Evolutionary conservation across 495 filamentous ascomycete genomes (phyloP).

Genomic region (Trichoderma orchidacearum): DNA sequence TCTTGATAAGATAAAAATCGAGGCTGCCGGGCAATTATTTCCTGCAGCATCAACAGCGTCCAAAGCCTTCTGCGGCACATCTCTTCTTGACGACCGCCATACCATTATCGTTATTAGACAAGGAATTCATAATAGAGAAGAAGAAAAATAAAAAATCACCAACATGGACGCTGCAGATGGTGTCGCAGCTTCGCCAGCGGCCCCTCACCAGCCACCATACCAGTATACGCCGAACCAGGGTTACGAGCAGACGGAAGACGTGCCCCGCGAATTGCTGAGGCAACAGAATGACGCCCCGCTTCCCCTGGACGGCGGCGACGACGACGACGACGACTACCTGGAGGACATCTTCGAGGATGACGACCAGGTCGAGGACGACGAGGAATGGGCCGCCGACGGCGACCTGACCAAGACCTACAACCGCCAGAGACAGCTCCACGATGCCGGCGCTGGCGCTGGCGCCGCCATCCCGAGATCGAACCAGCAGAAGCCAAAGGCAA

Average conservation of each 20-base stretch:
- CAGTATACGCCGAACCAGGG: conserved; percentile 13
- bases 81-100: too few species aligned
- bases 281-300: conserved; percentile 6
- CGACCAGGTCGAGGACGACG: conserved; percentile 44
- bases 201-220: conserved; percentile 15
- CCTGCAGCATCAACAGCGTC: not conserved
- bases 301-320: conserved; percentile 14
- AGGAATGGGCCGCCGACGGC: conserved; percentile 42
- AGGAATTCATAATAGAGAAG: not conserved
- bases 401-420: conserved; percentile 89
- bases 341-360: conserved; percentile 44
- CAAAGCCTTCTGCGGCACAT: not conserved
- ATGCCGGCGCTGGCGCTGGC: conserved; percentile 25
- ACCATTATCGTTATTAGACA: not conserved
- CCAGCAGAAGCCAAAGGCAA: conserved; percentile 69
- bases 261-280: conserved; percentile 9
- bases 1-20: conserved; percentile 1
- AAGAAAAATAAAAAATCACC: not conserved
- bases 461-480: conserved; percentile 62
- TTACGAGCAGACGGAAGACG: conserved; percentile 13
- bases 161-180: conserved; percentile 5
- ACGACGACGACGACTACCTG: conserved; percentile 39
- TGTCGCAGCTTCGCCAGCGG: conserved; percentile 20
- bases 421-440: conserved; percentile 53
- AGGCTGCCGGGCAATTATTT: not conserved